Conservation (phyloP, 225 moss, liverwort and hornwort genomes). For the Pseudoscleropodium purum region DNA sequence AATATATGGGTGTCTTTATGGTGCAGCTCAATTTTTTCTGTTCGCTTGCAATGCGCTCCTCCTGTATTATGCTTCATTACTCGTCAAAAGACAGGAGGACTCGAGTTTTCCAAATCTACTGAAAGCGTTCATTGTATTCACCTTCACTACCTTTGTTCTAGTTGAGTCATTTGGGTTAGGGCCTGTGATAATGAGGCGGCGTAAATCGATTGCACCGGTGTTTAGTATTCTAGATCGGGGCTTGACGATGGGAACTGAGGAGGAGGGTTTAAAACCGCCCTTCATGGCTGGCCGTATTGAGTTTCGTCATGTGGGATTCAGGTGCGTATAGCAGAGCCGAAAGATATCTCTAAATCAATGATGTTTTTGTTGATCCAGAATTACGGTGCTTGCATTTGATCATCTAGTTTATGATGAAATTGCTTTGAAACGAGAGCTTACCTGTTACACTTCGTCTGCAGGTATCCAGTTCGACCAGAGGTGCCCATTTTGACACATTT, state of each 20-base stretch:
- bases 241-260: conserved; percentile 37
- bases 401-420: background rate
- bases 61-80: conserved; percentile 43
- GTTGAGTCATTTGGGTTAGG: conserved; percentile 59
- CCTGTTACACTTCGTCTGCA: conserved; percentile 7
- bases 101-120: conserved; percentile 39
- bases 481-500: conserved; percentile 43
- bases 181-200: conserved; percentile 55
- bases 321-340: conserved; percentile 7
- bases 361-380: background rate
- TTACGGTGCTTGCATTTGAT: background rate
- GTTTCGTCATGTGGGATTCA: conserved; percentile 55
- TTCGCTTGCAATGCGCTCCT: conserved; percentile 57
- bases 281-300: conserved; percentile 54
- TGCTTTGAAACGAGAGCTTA: background rate
- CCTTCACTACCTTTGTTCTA: conserved; percentile 54
- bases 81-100: conserved; percentile 23
- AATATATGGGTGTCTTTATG: conserved; percentile 45
- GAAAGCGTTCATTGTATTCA: conserved; percentile 53
- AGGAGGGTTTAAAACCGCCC: conserved; percentile 53
- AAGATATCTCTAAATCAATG: background rate
- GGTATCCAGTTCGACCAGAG: conserved; percentile 57
- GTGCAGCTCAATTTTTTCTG: conserved; percentile 53
- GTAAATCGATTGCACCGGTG: conserved; percentile 45
- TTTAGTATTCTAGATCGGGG: conserved; percentile 53